These are phyloP conservation scores for Diaporthe eres DNA, from an alignment of 2,329 filamentous ascomycete genomes.

Conservation along the genomic window DNA sequence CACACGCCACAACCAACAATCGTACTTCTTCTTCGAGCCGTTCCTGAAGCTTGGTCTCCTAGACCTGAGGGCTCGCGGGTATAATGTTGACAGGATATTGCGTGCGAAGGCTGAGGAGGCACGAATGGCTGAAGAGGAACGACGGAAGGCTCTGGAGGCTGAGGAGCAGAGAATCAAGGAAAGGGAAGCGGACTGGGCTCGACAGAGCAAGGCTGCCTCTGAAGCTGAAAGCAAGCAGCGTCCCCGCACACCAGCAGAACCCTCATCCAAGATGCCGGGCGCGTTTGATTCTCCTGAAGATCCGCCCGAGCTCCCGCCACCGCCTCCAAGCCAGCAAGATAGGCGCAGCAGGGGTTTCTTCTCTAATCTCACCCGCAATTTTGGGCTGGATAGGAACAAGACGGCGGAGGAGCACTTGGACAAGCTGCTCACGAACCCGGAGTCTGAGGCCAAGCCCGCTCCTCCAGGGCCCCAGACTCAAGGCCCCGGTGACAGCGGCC, in stretches of 20 bases:
- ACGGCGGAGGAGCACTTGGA: conserved; percentile 58
- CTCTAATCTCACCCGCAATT: conserved; percentile 75
- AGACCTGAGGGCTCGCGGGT: conserved; percentile 87
- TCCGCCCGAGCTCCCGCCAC: conserved; percentile 46
- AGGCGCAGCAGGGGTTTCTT: conserved; percentile 73
- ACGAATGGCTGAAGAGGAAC: conserved; percentile 86
- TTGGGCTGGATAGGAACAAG: conserved; percentile 74
- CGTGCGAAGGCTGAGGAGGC: conserved; percentile 90
- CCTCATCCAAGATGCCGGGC: conserved; percentile 83
- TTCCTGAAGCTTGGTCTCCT: conserved; percentile 88
- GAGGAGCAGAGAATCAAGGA: conserved; percentile 79
- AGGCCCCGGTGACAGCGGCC: conserved; percentile 59
- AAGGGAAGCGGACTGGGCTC: conserved; percentile 62
- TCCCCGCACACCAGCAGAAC: conserved; percentile 77
- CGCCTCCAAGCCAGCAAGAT: conserved; percentile 48
- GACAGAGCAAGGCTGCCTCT: conserved; percentile 59
- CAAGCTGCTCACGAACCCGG: conserved; percentile 53
- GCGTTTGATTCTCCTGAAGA: conserved; percentile 78
- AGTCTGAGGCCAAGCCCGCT: conserved; percentile 43
- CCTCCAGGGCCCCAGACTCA: conserved; percentile 33
- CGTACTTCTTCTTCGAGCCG: conserved; percentile 91
- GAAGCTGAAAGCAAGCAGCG: conserved; percentile 56
- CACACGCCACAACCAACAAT: conserved; percentile 86
- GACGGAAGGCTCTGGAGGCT: conserved; percentile 79
- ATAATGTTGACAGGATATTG: conserved; percentile 96